Percentiles rank a stretch among this genome's conserved stretches.
Conservation (phyloP, 352 stramenopile species). For the Phytophthora cryptogea region DNA sequence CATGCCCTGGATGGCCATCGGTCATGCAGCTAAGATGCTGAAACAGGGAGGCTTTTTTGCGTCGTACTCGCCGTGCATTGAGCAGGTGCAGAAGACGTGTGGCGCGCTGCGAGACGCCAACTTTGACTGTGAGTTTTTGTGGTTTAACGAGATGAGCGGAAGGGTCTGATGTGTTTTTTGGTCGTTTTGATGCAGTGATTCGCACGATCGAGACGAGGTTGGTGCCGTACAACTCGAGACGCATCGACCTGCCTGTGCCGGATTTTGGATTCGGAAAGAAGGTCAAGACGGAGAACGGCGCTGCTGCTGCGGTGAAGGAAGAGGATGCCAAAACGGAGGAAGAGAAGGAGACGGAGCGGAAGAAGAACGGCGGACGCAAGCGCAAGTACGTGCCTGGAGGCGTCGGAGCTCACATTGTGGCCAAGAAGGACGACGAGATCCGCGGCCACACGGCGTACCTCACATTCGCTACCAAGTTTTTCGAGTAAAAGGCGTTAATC, state of each 20-base stretch:
- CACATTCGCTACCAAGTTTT: slow-evolving; percentile 88
- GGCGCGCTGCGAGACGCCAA: slow-evolving; percentile 69
- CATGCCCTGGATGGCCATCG: slow-evolving; percentile 96
- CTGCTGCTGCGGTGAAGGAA: slow-evolving; percentile 1
- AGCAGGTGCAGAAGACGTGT: slow-evolving; percentile 96
- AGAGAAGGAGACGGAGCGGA: slow-evolving; percentile 33
- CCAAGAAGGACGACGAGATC: slow-evolving; percentile 88
- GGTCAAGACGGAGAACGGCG: slow-evolving; percentile 19
- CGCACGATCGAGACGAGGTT: slow-evolving; percentile 94
- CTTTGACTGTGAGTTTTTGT: slow-evolving; percentile 73
- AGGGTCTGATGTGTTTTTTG: slow-evolving; percentile 5
- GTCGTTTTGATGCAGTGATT: slow-evolving; percentile 51
- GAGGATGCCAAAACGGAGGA: slow-evolving; percentile 9
- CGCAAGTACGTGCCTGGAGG: slow-evolving; percentile 55
- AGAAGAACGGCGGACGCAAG: slow-evolving; percentile 48
- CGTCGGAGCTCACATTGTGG: slow-evolving; percentile 66
- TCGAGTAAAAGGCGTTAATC: slow-evolving; percentile 36
- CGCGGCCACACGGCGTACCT: slow-evolving; percentile 87
- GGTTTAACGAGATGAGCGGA: not conserved
- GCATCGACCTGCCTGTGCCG: slow-evolving; percentile 69
- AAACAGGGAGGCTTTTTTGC: slow-evolving; percentile 94
- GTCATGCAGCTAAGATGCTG: slow-evolving; percentile 92
- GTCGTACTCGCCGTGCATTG: slow-evolving; percentile 98
- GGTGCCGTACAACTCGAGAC: slow-evolving; percentile 77
- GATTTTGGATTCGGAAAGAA: slow-evolving; percentile 67